Evolutionary conservation across 1,139 yeast genomes (phyloP), one percentile per base, ranked within the genome.

Genomic region (Blastobotrys buckinghamii): DNA sequence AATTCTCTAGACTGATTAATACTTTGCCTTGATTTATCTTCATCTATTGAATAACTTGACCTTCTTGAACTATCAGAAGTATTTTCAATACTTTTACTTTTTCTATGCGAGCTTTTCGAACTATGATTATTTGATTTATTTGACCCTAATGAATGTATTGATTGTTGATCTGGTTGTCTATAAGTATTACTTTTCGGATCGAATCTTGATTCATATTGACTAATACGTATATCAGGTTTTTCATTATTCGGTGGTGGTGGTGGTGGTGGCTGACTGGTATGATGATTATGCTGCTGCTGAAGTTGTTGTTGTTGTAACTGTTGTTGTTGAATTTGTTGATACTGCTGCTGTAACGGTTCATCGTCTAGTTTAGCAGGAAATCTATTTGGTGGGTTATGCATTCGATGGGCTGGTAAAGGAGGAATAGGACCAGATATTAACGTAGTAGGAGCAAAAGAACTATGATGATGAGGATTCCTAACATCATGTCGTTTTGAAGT

Each of bases 361-460:
- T 22, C 24, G 7, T 38, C 38, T 16, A 39, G 33, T 24, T 35
- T 24, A 4, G 24, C 24, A 2, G 39, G 19, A 27, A 36, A 36
- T 26, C 42, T 39, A 30, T 26, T 46, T 50, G 45, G 40, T 22
- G 33, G 40, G 19, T 42, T 41, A 29, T 37, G 46, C 49, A 47
- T 47, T 16, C 50, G 44, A 37, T 58, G 48, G 15, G 53, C 53
- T 6, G 64, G 64, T 40, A 60, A 45, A 6, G 64, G 62, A 1
- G 64, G 64, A 26, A 60, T 60, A 6, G 64, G 64, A 8, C 58
- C 59, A 17, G 59, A 54, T 27, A 60, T 60, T 22, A 54, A 46
- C n/a, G 60, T 49, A 12, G 55, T 46, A 1, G 61, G 62, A 22
- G 53, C 55, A 44, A 53, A 54, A 20, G 20, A 48, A 26, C 43